Conservation (phyloP, 176 grass and related monocot genomes). For the Puya raimondii region DNA sequence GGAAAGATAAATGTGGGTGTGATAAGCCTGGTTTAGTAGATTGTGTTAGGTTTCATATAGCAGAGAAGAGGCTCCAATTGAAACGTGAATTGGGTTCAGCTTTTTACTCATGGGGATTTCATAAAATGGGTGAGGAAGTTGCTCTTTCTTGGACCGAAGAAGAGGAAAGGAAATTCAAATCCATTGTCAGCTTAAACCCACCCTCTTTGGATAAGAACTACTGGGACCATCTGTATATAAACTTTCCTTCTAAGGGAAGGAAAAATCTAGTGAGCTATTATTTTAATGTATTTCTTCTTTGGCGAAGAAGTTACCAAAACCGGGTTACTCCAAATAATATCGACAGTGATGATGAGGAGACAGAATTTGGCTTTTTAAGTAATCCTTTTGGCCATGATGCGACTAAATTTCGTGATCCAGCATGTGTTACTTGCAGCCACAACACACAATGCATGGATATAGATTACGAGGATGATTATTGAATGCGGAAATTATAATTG, state of each 20-base stretch:
- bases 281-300: conserved; percentile 79
- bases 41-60: conserved; percentile 59
- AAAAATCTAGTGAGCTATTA: conserved; percentile 74
- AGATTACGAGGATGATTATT: conserved; percentile 20
- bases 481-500: conserved; percentile 15
- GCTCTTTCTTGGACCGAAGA: conserved; percentile 71
- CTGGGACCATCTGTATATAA: conserved; percentile 35
- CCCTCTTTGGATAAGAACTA: conserved; percentile 38
- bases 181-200: conserved; percentile 24
- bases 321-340: conserved; percentile 43
- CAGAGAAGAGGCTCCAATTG: conserved; percentile 41
- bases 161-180: conserved; percentile 62
- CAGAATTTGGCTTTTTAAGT: conserved; percentile 45
- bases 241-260: conserved; percentile 38
- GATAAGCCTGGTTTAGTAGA: conserved; percentile 35
- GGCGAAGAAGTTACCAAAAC: conserved; percentile 70
- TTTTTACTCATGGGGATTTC: conserved; percentile 69
- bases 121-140: conserved; percentile 81
- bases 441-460: conserved; percentile 66
- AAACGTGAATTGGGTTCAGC: conserved; percentile 41
- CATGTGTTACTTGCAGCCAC: conserved; percentile 30
- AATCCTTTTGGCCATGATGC: conserved; percentile 41
- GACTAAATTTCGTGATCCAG: conserved; percentile 34
- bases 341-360: conserved; percentile 84
- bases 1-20: conserved; percentile 39